Evolutionary conservation across 2,329 filamentous ascomycete species (phyloP).

Genomic region (Epichloe coenophiala): DNA sequence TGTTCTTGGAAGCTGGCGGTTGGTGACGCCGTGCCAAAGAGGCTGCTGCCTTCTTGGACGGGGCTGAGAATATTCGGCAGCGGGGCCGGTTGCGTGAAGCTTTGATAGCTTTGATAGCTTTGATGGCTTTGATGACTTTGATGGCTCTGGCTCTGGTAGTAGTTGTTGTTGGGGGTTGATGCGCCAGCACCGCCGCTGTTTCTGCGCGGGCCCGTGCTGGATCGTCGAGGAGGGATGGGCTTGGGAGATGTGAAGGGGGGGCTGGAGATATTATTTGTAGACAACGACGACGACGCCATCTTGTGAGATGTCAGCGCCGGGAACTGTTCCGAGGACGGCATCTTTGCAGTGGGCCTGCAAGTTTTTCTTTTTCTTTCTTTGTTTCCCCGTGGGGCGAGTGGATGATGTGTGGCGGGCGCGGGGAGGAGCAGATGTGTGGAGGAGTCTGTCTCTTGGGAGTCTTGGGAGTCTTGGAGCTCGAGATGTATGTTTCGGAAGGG

Average conservation of each 20-base stretch:
- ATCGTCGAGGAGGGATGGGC: slow-evolving; percentile 57
- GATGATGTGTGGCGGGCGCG: background rate
- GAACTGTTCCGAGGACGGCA: background rate
- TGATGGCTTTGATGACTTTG: too few relatives aligned
- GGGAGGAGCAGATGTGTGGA: background rate
- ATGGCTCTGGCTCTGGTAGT: background rate
- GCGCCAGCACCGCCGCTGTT: slow-evolving; percentile 2
- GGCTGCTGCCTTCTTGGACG: slow-evolving; percentile 49
- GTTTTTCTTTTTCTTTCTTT: too few relatives aligned
- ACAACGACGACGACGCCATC: slow-evolving; percentile 8
- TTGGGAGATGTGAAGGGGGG: slow-evolving; percentile 2
- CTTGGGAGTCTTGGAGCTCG: too few relatives aligned
- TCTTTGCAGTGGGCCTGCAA: background rate
- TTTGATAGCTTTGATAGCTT: background rate
- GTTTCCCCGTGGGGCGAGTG: background rate
- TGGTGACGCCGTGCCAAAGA: slow-evolving; percentile 34
- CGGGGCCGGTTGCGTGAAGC: slow-evolving; percentile 6
- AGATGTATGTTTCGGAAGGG: too few relatives aligned
- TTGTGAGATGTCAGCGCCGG: slow-evolving; percentile 8
- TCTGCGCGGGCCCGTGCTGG: slow-evolving; percentile 27
- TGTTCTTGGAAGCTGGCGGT: slow-evolving; percentile 1
- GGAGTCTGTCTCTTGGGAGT: too few relatives aligned
- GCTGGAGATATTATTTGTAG: slow-evolving; percentile 8
- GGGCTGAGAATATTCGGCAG: slow-evolving; percentile 27
- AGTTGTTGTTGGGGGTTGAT: background rate